These are phyloP conservation scores for Vitis hybrid DNA, from an alignment of 177 flowering plant species.

Conservation along the genomic window DNA sequence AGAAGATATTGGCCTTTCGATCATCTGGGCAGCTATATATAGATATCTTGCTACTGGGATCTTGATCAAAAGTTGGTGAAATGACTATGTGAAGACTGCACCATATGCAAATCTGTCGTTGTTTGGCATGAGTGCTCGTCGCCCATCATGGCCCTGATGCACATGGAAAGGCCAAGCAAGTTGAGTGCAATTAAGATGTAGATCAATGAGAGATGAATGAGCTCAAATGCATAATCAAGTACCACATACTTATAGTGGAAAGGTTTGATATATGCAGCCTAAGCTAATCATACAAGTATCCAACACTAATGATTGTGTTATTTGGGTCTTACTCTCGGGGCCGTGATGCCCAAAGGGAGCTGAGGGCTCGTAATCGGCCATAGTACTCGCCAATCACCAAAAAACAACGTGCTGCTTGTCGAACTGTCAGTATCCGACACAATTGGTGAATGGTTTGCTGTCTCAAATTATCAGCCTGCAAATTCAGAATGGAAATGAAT, in stretches of 20 bases:
- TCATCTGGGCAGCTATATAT: background rate
- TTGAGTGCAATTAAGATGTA: background rate
- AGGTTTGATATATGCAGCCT: too few relatives aligned
- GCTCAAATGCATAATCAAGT: too few relatives aligned
- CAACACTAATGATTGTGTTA: background rate
- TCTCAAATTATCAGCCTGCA: slow-evolving; percentile 92
- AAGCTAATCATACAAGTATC: too few relatives aligned
- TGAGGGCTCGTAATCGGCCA: slow-evolving; percentile 78
- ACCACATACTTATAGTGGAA: too few relatives aligned
- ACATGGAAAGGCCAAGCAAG: background rate
- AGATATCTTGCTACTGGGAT: background rate
- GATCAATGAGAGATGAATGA: background rate
- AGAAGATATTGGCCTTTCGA: background rate
- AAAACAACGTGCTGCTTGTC: slow-evolving; percentile 91
- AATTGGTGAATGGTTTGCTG: slow-evolving; percentile 94
- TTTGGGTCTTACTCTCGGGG: slow-evolving; percentile 71
- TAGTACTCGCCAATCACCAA: slow-evolving; percentile 89
- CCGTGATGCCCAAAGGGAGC: slow-evolving; percentile 94
- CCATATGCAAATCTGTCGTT: slow-evolving; percentile 65
- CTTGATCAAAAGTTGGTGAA: slow-evolving; percentile 42
- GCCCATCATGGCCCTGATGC: slow-evolving; percentile 39
- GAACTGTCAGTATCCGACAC: slow-evolving; percentile 68
- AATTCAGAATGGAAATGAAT: background rate
- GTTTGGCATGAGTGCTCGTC: slow-evolving; percentile 66
- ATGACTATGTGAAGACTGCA: slow-evolving; percentile 51